Percentiles rank a stretch among this genome's conserved stretches.
These are phyloP conservation scores for Penicillium mononematosum DNA, from an alignment of 495 filamentous ascomycete species.

Conservation along the genomic window DNA sequence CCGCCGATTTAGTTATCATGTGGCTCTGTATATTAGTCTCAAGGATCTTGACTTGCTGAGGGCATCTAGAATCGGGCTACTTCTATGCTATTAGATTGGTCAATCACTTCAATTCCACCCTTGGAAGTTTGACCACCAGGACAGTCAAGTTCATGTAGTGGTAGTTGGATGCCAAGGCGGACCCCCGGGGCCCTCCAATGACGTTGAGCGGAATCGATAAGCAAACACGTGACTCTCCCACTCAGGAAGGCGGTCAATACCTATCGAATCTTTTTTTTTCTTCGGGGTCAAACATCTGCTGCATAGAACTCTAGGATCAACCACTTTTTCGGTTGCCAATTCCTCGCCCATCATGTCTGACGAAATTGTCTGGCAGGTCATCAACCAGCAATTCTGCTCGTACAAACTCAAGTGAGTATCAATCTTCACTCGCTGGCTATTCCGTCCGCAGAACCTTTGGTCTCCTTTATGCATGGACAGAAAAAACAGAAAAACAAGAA, in stretches of 20 bases:
- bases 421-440: conserved; percentile 2
- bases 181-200: not conserved
- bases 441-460: conserved; percentile 4
- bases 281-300: conserved; percentile 7
- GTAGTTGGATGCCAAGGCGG: not conserved
- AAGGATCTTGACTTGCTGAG: not conserved
- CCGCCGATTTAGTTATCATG: not conserved
- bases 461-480: not conserved
- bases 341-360: conserved; percentile 57
- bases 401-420: conserved; percentile 86
- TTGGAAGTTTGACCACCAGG: not conserved
- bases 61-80: not conserved
- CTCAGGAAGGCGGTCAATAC: conserved; percentile 3
- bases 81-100: not conserved
- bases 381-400: conserved; percentile 93
- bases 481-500: conserved; percentile 11
- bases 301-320: conserved; percentile 1
- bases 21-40: conserved; percentile 7
- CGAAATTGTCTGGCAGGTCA: conserved; percentile 97
- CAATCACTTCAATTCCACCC: not conserved
- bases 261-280: conserved; percentile 11
- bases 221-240: not conserved
- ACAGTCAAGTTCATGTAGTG: not conserved
- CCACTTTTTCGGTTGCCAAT: conserved; percentile 6
- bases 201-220: conserved; percentile 9